Conservation (phyloP, 805 yeast species). For the Myxozyma neotropica region DNA sequence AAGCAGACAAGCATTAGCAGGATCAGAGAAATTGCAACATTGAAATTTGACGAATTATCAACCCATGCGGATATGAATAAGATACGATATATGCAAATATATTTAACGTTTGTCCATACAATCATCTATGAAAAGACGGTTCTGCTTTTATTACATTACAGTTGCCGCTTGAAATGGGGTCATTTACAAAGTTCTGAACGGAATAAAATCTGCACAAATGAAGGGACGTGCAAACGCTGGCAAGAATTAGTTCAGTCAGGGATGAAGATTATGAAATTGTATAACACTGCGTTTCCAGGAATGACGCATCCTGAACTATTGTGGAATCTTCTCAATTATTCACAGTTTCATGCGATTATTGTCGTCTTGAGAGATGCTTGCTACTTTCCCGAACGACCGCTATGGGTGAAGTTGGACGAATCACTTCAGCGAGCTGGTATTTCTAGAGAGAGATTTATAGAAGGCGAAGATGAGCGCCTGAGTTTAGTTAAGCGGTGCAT, state of each 20-base stretch:
- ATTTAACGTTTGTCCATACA: neutral
- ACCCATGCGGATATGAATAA: slow-evolving; percentile 2
- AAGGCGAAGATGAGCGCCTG: slow-evolving; percentile 3
- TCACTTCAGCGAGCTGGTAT: slow-evolving; percentile 1
- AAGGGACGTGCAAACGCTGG: neutral
- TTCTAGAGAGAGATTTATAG: neutral
- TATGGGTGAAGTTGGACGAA: slow-evolving; percentile 5
- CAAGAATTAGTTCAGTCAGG: neutral
- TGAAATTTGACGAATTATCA: neutral
- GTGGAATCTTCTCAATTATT: neutral
- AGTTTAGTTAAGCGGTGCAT: neutral
- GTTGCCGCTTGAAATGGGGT: neutral
- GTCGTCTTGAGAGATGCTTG: slow-evolving; percentile 1
- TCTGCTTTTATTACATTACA: neutral
- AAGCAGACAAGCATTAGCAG: neutral
- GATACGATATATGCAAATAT: neutral
- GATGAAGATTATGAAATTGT: neutral
- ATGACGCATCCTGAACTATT: neutral
- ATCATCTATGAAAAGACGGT: neutral
- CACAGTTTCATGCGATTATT: slow-evolving; percentile 6
- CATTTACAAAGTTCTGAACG: neutral
- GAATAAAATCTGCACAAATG: neutral
- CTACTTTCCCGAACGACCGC: neutral
- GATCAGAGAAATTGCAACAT: neutral
- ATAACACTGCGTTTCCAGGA: neutral